Evolutionary conservation across 2,329 filamentous ascomycete species (phyloP).

Genomic region (Celoporthe dispersa): DNA sequence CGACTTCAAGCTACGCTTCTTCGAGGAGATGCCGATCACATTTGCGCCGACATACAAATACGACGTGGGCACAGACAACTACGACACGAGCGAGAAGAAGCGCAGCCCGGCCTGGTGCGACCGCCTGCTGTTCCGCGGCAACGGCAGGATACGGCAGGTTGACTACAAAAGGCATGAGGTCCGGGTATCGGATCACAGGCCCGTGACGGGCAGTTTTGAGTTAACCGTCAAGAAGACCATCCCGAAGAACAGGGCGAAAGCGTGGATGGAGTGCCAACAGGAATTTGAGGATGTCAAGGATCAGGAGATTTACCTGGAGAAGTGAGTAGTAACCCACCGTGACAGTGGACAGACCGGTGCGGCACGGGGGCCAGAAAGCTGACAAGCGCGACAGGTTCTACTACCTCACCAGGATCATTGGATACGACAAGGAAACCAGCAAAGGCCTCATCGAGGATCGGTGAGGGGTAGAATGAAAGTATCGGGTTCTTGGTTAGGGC

Average conservation of each 20-base stretch:
- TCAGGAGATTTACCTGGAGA: slow-evolving; percentile 71
- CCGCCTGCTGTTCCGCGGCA: slow-evolving; percentile 82
- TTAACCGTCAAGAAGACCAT: slow-evolving; percentile 84
- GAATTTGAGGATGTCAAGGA: slow-evolving; percentile 75
- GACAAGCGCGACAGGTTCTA: slow-evolving; percentile 45
- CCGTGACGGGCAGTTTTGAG: slow-evolving; percentile 84
- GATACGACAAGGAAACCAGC: slow-evolving; percentile 59
- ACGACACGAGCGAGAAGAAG: slow-evolving; percentile 94
- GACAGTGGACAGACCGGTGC: too few relatives aligned
- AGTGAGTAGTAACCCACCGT: slow-evolving; percentile 60
- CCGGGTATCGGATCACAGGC: slow-evolving; percentile 87
- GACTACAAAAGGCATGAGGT: slow-evolving; percentile 92
- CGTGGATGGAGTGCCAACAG: slow-evolving; percentile 75
- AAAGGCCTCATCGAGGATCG: slow-evolving; percentile 51
- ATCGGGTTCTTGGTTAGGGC: neutral
- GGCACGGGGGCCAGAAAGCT: slow-evolving; percentile 28
- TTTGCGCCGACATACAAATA: slow-evolving; percentile 99
- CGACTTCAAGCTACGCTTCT: slow-evolving; percentile 83
- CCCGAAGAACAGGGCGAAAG: slow-evolving; percentile 64
- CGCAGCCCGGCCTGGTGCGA: slow-evolving; percentile 97
- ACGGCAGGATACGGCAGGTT: slow-evolving; percentile 81
- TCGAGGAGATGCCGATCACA: slow-evolving; percentile 86
- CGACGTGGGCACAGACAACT: slow-evolving; percentile 91
- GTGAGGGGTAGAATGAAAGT: slow-evolving; percentile 8
- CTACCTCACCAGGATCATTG: slow-evolving; percentile 57